Evolutionary conservation across 495 filamentous ascomycete species (phyloP).

Genomic region (Penicillium coprophilum): DNA sequence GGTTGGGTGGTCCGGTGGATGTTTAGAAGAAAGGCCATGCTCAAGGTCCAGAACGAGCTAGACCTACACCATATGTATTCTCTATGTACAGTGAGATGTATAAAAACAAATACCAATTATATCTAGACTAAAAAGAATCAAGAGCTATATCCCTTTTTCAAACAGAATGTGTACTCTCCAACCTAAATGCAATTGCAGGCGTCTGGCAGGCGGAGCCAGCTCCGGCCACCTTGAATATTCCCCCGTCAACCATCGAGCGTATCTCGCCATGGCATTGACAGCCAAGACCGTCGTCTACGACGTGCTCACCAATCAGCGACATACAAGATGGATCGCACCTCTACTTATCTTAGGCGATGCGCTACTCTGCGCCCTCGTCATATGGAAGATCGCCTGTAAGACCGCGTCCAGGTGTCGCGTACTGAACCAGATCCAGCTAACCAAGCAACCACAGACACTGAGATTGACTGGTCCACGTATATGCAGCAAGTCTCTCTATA

Average conservation of each 20-base stretch:
- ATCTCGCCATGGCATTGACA: slow-evolving; percentile 29
- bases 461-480: slow-evolving; percentile 97
- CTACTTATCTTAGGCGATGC: slow-evolving; percentile 73
- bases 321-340: slow-evolving; percentile 64
- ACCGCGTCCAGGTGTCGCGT: slow-evolving; percentile 9
- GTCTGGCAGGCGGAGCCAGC: slow-evolving; percentile 4
- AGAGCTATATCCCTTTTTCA: neutral
- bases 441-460: slow-evolving; percentile 66
- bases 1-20: slow-evolving; percentile 12
- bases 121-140: neutral
- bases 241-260: slow-evolving; percentile 11
- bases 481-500: slow-evolving; percentile 89
- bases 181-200: neutral
- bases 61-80: slow-evolving; percentile 7
- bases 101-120: slow-evolving; percentile 6
- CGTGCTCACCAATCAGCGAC: slow-evolving; percentile 50
- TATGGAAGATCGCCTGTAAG: slow-evolving; percentile 86
- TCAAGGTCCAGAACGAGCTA: slow-evolving; percentile 13
- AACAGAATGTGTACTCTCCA: neutral
- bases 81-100: slow-evolving; percentile 19
- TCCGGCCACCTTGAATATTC: slow-evolving; percentile 21
- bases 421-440: slow-evolving; percentile 18
- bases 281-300: slow-evolving; percentile 22
- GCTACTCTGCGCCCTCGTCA: slow-evolving; percentile 68
- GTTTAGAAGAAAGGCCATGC: slow-evolving; percentile 11